A percentile compares a stretch with the other conserved stretches of the same genome.
These are phyloP conservation scores for Mycosphaerella arachidis DNA, from an alignment of 2,329 filamentous ascomycete species.

Conservation along the genomic window DNA sequence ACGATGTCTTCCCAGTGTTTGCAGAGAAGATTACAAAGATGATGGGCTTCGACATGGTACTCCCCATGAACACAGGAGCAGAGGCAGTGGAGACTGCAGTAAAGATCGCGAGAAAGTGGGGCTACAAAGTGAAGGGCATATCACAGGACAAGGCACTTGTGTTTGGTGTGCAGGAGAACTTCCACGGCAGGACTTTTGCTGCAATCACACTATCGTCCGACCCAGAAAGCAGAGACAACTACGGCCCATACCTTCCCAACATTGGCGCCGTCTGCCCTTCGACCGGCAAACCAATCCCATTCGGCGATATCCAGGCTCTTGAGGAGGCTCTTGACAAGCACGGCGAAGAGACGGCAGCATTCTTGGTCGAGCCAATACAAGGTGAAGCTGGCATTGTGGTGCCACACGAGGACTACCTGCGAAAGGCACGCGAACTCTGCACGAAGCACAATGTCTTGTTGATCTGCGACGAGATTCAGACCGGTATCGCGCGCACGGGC, in stretches of 20 bases:
- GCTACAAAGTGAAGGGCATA: conserved; percentile 92
- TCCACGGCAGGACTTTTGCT: conserved; percentile 94
- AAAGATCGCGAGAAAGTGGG: conserved; percentile 96
- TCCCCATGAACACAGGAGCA: conserved; percentile 97
- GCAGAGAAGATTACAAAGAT: conserved; percentile 83
- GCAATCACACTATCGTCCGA: conserved; percentile 95
- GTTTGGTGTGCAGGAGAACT: conserved; percentile 84
- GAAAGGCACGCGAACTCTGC: conserved; percentile 75
- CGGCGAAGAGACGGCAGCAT: conserved; percentile 80
- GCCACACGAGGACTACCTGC: conserved; percentile 82
- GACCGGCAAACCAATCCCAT: conserved; percentile 73
- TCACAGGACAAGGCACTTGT: conserved; percentile 77
- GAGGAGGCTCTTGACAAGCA: conserved; percentile 74
- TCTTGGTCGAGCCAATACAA: conserved; percentile 95
- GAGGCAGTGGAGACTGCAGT: conserved; percentile 94
- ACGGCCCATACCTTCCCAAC: conserved; percentile 89
- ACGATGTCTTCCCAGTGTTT: conserved; percentile 95
- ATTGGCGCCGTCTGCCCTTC: conserved; percentile 73
- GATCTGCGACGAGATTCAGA: conserved; percentile 98
- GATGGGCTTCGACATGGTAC: conserved; percentile 95
- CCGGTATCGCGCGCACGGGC: conserved; percentile 90
- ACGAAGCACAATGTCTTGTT: conserved; percentile 92
- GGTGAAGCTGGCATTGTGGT: conserved; percentile 96
- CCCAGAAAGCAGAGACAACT: conserved; percentile 92
- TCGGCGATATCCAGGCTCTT: conserved; percentile 78